A percentile compares a stretch with the other conserved stretches of the same genome.
phyloP scores from a whole-genome alignment of 805 yeast genomes.

The Maudiozyma saulgeensis region DNA sequence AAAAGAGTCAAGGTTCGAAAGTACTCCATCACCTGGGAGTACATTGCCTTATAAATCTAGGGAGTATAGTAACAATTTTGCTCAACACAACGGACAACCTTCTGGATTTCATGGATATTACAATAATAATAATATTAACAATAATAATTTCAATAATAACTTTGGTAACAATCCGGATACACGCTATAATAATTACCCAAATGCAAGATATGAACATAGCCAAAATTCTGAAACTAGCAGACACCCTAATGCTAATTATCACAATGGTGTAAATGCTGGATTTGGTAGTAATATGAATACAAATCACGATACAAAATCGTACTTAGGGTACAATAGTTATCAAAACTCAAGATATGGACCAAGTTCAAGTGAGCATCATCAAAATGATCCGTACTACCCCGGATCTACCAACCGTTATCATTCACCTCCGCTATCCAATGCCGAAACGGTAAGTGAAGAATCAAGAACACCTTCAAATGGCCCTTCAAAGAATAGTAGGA shows the following conservation, averaged over 20 bases:
- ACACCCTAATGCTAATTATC: too few relatives aligned
- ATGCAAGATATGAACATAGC: neutral
- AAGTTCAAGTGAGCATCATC: neutral
- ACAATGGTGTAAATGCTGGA: too few relatives aligned
- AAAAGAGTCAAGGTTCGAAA: neutral
- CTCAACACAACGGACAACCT: too few relatives aligned
- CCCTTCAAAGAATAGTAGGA: constrained; percentile 2
- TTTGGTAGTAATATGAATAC: too few relatives aligned
- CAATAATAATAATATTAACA: too few relatives aligned
- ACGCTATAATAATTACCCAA: neutral
- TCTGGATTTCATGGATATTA: too few relatives aligned
- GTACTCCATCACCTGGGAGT: neutral
- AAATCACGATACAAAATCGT: neutral
- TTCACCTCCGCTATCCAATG: neutral
- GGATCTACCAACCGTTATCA: too few relatives aligned
- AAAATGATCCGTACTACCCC: too few relatives aligned
- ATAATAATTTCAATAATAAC: too few relatives aligned
- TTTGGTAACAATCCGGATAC: neutral
- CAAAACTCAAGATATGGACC: neutral
- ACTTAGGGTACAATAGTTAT: neutral
- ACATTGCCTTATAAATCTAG: too few relatives aligned
- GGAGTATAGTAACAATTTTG: too few relatives aligned
- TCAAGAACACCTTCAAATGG: neutral
- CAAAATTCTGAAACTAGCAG: neutral
- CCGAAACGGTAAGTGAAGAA: neutral